Conservation (phyloP, 257 asterid species). For the Schizonepeta tenuifolia region DNA sequence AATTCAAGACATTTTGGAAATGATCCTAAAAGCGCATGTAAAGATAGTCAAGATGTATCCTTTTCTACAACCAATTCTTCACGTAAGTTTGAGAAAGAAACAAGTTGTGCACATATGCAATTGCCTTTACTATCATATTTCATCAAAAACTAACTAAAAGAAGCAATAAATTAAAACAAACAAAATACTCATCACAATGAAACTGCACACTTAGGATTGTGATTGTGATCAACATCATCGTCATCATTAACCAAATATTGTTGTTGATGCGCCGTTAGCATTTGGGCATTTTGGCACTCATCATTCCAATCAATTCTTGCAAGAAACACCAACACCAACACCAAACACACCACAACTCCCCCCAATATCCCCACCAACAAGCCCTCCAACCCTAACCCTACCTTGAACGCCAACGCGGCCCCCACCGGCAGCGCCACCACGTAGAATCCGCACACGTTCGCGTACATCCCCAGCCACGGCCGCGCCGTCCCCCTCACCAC, state of each 20-base stretch:
- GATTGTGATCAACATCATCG: conserved; percentile 12
- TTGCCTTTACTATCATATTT: too few relatives aligned
- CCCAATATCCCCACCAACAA: conserved; percentile 69
- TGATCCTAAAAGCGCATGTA: too few relatives aligned
- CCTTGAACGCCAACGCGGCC: conserved; percentile 58
- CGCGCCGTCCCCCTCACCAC: conserved; percentile 85
- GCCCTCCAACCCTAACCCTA: conserved; percentile 67
- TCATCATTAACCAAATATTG: conserved; percentile 27
- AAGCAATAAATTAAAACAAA: neutral
- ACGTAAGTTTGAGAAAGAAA: too few relatives aligned
- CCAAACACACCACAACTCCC: conserved; percentile 67
- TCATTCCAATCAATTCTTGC: conserved; percentile 69
- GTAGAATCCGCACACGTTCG: conserved; percentile 74
- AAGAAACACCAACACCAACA: conserved; percentile 58
- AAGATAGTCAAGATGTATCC: too few relatives aligned
- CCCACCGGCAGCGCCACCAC: conserved; percentile 71
- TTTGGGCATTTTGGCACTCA: conserved; percentile 61
- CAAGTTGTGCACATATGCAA: too few relatives aligned
- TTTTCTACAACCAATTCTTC: too few relatives aligned
- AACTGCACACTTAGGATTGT: neutral
- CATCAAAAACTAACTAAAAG: neutral
- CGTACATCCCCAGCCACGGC: conserved; percentile 78
- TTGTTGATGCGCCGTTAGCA: conserved; percentile 11
- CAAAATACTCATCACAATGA: neutral
- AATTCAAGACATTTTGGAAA: too few relatives aligned